Evolutionary conservation across 1,139 yeast genomes (phyloP).

Genomic region (Oligophagozyma castellii): DNA sequence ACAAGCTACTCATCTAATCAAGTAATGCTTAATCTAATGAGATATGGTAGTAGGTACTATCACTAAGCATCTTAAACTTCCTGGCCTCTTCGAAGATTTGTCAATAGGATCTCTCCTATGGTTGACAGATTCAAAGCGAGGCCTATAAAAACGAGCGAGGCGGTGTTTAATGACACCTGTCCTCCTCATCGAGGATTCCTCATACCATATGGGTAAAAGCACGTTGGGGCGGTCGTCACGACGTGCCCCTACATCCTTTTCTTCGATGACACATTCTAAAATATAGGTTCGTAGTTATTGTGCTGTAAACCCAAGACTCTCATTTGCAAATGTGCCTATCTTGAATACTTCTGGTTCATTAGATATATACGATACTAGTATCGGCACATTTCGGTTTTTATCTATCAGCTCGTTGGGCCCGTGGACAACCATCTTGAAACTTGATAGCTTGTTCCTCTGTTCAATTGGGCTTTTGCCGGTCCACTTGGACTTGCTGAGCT

Average conservation of each 20-base stretch:
- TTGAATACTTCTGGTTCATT: too few species aligned
- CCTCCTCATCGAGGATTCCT: too few species aligned
- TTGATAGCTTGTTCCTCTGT: slow-evolving; percentile 16
- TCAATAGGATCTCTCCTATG: slow-evolving; percentile 32
- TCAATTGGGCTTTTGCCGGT: slow-evolving; percentile 2
- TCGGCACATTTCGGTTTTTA: slow-evolving; percentile 15
- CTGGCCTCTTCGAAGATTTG: slow-evolving; percentile 61
- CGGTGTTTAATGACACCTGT: too few species aligned
- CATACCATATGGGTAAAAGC: background rate
- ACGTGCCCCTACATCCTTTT: slow-evolving; percentile 5
- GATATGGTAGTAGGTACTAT: too few species aligned
- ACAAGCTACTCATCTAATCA: too few species aligned
- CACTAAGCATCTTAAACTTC: background rate
- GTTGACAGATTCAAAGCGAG: slow-evolving; percentile 58
- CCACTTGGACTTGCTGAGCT: slow-evolving; percentile 11
- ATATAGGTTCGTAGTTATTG: too few species aligned
- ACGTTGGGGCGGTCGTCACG: background rate
- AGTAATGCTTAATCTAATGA: too few species aligned
- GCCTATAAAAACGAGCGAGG: slow-evolving; percentile 39
- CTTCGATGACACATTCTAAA: slow-evolving; percentile 16
- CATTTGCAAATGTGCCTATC: too few species aligned
- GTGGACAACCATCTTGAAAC: slow-evolving; percentile 10
- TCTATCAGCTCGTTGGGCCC: slow-evolving; percentile 20
- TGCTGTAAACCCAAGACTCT: too few species aligned
- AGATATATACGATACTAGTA: slow-evolving; percentile 8